Evolutionary conservation across 306 rosid genomes (phyloP), one percentile per base, ranked within the genome.

Genomic region (Vicia faba): DNA sequence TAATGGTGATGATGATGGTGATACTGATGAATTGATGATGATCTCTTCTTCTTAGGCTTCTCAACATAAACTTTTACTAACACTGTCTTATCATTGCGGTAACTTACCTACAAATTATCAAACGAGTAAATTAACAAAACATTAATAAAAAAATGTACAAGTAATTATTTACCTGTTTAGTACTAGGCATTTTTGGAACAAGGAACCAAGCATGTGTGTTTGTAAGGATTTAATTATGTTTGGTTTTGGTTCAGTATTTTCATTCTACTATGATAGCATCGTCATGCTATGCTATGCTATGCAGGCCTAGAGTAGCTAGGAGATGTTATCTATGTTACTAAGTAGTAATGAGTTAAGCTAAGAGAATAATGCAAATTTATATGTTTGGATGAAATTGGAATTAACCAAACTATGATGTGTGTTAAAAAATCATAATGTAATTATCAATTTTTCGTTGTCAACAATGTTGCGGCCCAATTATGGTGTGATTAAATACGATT

Each of bases 11-110:
- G 75, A 0, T 60, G 80, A 2, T 80, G 80, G 0, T 67, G 75
- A 0, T 60, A 79, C 1, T 58, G 71, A 3, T 70, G 76, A 78
- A 58, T 75, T 5, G 67, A 16, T 46, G 79, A 28, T 5, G 45
- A 6, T 16, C 19, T 78, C 64, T 62, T 79, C 69, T 81, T 70
- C 64, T 67, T 74, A 2, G 79, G 85, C 80, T 64, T 83, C 85
- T 88, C 95, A 14, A 76, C 82, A 59, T 91, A 85, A 29, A 82
- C 73, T 0, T 74, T 80, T 66, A 91, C 77, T 16, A 80, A 1
- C 68, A 86, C 96, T 33, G 63, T 71, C 77, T 84, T 86, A 11
- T 74, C 86, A 70, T 60, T 83, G 56, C 80, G 14, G 61, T 63
- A 64, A 49, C 9, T 75, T 63, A 78, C 84, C 96, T 81, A 64